Conservation (phyloP, 2,329 filamentous ascomycete species). For the Magnaporthiopsis rhizophila region DNA sequence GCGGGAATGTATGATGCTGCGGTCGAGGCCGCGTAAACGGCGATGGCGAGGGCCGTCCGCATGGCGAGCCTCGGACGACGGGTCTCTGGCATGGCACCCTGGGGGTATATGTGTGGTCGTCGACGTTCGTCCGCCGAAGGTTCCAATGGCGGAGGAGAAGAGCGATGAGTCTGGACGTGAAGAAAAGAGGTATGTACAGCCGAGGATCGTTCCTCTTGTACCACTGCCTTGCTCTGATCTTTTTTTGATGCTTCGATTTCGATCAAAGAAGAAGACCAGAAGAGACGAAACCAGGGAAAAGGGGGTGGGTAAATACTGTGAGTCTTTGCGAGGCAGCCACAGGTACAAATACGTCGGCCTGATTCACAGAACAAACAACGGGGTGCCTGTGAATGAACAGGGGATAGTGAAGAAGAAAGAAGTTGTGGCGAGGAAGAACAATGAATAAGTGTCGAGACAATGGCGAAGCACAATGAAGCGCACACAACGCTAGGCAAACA, state of each 20-base stretch:
- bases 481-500: background rate
- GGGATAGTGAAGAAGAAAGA: background rate
- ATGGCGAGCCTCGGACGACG: conserved; percentile 11
- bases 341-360: conserved; percentile 1
- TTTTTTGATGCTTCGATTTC: too few relatives aligned
- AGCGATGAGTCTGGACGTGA: background rate
- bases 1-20: conserved; percentile 29
- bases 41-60: conserved; percentile 28
- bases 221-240: too few relatives aligned
- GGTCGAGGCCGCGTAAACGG: conserved; percentile 20
- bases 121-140: background rate
- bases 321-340: background rate
- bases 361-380: conserved; percentile 8
- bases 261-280: background rate
- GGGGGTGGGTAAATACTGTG: background rate
- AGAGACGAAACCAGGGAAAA: background rate
- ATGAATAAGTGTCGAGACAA: background rate
- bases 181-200: background rate
- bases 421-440: background rate
- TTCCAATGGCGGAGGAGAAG: background rate
- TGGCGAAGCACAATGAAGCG: background rate
- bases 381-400: background rate
- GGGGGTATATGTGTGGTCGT: background rate
- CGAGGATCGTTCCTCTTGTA: background rate
- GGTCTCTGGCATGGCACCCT: background rate